A percentile compares a stretch with the other conserved stretches of the same genome.
These are phyloP conservation scores for Moesziomyces antarcticus DNA, from an alignment of 1,284 basidiomycete genomes.

Conservation along the genomic window DNA sequence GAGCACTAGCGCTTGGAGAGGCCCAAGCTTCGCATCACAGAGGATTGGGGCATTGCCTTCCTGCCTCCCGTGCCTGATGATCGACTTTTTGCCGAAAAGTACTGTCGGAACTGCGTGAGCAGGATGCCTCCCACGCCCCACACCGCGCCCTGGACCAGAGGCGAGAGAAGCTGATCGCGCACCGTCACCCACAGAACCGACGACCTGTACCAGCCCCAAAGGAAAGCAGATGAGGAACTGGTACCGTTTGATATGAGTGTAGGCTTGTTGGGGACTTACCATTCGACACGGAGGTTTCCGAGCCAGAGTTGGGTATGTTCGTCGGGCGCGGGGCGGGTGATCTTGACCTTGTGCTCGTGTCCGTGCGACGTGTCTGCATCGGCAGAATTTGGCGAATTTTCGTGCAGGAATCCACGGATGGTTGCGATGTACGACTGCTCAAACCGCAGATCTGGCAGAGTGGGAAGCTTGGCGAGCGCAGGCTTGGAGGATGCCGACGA, in stretches of 20 bases:
- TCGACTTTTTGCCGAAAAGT: constrained; percentile 11
- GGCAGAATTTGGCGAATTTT: constrained; percentile 12
- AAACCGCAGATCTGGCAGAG: constrained; percentile 59
- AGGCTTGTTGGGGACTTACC: constrained; percentile 32
- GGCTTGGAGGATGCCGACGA: constrained; percentile 9
- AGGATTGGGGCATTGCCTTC: not conserved
- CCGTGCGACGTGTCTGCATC: constrained; percentile 7
- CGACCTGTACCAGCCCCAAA: constrained; percentile 20
- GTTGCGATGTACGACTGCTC: constrained; percentile 61
- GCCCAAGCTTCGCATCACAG: constrained; percentile 18
- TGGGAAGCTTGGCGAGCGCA: constrained; percentile 17
- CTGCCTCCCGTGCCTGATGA: constrained; percentile 3
- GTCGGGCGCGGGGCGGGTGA: constrained; percentile 19
- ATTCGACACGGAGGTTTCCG: constrained; percentile 56
- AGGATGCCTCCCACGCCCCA: constrained; percentile 55
- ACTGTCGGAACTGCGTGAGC: constrained; percentile 40
- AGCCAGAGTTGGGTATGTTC: constrained; percentile 53
- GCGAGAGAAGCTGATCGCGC: constrained; percentile 59
- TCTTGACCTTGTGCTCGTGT: constrained; percentile 27
- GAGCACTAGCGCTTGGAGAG: constrained; percentile 14
- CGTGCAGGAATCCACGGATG: constrained; percentile 54
- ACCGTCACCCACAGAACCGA: constrained; percentile 59
- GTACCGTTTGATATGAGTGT: too few relatives aligned
- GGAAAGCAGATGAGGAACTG: too few relatives aligned
- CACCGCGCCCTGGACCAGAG: constrained; percentile 55